Base-by-base conservation (phyloP, 352 stramenopile species). In the Globisporangium alternatum region DNA sequence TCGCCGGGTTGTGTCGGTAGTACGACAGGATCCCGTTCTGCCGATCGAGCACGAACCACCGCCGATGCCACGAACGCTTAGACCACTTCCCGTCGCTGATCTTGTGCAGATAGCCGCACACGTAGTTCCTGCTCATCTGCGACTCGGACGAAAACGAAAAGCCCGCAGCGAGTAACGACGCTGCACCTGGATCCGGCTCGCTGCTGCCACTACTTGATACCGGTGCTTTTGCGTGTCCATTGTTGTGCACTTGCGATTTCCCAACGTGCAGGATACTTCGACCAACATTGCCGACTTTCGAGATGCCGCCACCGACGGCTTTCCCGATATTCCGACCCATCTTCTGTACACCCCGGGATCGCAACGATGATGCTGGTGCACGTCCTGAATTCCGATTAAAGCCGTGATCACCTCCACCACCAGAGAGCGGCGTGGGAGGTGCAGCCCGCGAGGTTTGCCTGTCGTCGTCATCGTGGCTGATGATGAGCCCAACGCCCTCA, bases 81-180 rank as follows among this genome's bases (percentile, higher is more conserved):
- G 82, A 79, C 82, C 84, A 93, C 57, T 93, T 95, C 55, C 84
- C 84, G 61, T 95, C 86, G 56, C 84, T 93, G 33, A 95, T 83
- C 67, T 95, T 95, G 72, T 95, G 82, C 15, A 95, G 47, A 51
- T 95, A 95, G 1, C 86, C 86, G 28, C 83, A 91, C 8, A 93
- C 83, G 54, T 91, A 92, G 60, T 90, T 83, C 37, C 88, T 89
- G 47, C 80, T 93, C 54, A 81, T 83, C 58, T 89, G 84, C 7
- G 77, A 90, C 60, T 93, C 84, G 1, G 81, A 91, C 37, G 81
- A 93, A 60, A 93, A 93, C 7, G 67, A 74, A 44, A 87, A 89
- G 0, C 83, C 80, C 3, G 77, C 72, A 5, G 66, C 72, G 5
- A 88, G 31, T 13, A 88, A 44, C n/a, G 75, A 75, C 0, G 69